Base-by-base conservation (phyloP, 1,139 yeast genomes). In the Lizanozyma gosingica region DNA sequence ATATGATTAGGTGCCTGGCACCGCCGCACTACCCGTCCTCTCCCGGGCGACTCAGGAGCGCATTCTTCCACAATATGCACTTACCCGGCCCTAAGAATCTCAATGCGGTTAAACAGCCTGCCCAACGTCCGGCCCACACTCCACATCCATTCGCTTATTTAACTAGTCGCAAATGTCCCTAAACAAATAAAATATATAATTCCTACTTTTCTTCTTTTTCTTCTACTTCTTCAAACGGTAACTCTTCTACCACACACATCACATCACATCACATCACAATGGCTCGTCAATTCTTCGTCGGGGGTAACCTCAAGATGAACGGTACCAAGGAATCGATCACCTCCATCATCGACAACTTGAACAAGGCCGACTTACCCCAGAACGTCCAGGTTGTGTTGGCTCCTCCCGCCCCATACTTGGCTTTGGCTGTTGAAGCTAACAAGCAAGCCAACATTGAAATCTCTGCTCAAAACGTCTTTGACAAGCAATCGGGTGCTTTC, bases 281-380 rank as follows among this genome's bases (percentile, higher is more conserved):
- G 95, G 80, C 94, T 65, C 88, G 98, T 76, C 83, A 81, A 71
- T 90, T 90, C 76, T 88, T 92, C 64, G 90, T 84, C 59, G 98
- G 97, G 57, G 98, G 97, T 61, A 92, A 92, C 88, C 90, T 92
- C 78, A 92, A 92, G 72, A 83, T 94, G 88, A 94, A 92, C 78
- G 98, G 99, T 63, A 73, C 95, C 62, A 82, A 80, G 70, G 78
- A 77, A 57, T 83, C 94, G 59, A 83, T 92, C 65, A 78, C 80
- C 66, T 67, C 78, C 55, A 90, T 92, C 62, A 82, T 90, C 49
- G 92, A 81, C 50, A 74, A 80, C 70, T 78, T 92, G 60, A 92
- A 90, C 77, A 63, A 68, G 43, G 83, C 94, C 51, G 73, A 78
- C 43, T 72, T 92, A 54, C 86, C 94, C 50, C 57, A 74, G 42